A percentile compares a stretch with the other conserved stretches of the same genome.
Conservation (phyloP, 495 filamentous ascomycete genomes). For the Cercophora samala region DNA sequence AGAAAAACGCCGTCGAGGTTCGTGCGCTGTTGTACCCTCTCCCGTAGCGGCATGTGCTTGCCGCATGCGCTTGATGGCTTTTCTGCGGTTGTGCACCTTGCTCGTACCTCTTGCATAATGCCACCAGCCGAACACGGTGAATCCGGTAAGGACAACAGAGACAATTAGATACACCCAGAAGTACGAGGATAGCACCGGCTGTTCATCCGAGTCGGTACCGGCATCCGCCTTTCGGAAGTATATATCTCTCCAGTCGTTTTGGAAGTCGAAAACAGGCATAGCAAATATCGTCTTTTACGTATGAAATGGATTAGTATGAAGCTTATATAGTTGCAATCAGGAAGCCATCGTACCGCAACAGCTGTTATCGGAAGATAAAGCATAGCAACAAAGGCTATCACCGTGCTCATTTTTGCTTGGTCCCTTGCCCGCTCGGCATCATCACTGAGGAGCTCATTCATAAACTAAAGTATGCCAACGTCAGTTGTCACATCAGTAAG, state of each 20-base stretch:
- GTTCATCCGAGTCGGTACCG: not conserved
- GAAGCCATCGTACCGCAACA: conserved; percentile 15
- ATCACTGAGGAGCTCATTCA: conserved; percentile 7
- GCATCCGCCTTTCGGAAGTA: conserved; percentile 1
- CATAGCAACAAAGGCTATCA: conserved; percentile 21
- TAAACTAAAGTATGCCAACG: conserved; percentile 13
- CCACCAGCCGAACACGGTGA: not conserved
- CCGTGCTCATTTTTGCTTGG: conserved; percentile 6
- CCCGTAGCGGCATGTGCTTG: not conserved
- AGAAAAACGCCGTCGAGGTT: too few relatives aligned
- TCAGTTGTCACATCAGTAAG: not conserved
- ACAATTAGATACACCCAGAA: not conserved
- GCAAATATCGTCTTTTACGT: conserved; percentile 20
- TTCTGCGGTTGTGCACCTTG: not conserved
- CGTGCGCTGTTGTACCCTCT: not conserved
- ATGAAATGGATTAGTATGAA: not conserved
- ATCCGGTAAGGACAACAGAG: not conserved
- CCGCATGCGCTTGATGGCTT: not conserved
- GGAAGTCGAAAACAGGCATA: conserved; percentile 17
- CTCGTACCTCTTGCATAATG: not conserved
- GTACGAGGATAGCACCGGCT: not conserved
- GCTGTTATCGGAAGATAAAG: conserved; percentile 20
- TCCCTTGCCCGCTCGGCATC: conserved; percentile 1
- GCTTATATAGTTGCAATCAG: not conserved
- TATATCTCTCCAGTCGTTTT: conserved; percentile 2